phyloP scores from a whole-genome alignment of 768 basidiomycete species.

The Russula dissimulans region DNA sequence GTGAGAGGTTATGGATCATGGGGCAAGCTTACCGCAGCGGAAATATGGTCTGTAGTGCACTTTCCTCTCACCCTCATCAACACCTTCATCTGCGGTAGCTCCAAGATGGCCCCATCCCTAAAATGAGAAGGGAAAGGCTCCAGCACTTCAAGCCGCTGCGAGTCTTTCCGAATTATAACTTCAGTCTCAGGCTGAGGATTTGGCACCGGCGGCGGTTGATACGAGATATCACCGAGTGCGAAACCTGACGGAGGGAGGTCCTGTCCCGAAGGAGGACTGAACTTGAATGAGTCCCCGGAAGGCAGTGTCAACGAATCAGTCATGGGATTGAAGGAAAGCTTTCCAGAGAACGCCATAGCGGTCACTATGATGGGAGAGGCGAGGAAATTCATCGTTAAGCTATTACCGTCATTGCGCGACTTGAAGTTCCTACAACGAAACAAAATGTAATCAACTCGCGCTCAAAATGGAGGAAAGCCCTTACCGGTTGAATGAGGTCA shows the following conservation, averaged over 20 bases:
- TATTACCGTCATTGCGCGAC: slow-evolving; percentile 94
- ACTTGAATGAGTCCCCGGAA: slow-evolving; percentile 74
- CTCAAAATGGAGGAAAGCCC: not conserved
- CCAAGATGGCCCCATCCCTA: slow-evolving; percentile 43
- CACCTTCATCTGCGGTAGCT: slow-evolving; percentile 76
- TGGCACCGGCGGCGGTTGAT: slow-evolving; percentile 71
- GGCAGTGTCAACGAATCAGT: slow-evolving; percentile 61
- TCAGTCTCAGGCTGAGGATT: slow-evolving; percentile 65
- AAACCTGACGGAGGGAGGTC: slow-evolving; percentile 82
- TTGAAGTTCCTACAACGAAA: slow-evolving; percentile 56
- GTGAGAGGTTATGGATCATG: not conserved
- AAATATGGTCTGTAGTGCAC: slow-evolving; percentile 98
- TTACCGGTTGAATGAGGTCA: slow-evolving; percentile 94
- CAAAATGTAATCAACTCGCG: not conserved
- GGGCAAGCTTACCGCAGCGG: slow-evolving; percentile 62
- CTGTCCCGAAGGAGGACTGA: slow-evolving; percentile 74
- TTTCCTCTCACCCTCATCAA: slow-evolving; percentile 92
- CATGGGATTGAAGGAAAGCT: slow-evolving; percentile 87
- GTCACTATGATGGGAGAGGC: slow-evolving; percentile 96
- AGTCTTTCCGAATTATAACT: slow-evolving; percentile 67
- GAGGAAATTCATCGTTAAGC: slow-evolving; percentile 93
- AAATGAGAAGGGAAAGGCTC: slow-evolving; percentile 82
- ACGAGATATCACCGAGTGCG: slow-evolving; percentile 58
- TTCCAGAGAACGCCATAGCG: slow-evolving; percentile 94
- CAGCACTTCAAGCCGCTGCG: slow-evolving; percentile 78